Percentiles rank a stretch among this genome's conserved stretches.
phyloP scores from a whole-genome alignment of 1,284 basidiomycete species.

The Ceratorhiza oryzae-sativae region DNA sequence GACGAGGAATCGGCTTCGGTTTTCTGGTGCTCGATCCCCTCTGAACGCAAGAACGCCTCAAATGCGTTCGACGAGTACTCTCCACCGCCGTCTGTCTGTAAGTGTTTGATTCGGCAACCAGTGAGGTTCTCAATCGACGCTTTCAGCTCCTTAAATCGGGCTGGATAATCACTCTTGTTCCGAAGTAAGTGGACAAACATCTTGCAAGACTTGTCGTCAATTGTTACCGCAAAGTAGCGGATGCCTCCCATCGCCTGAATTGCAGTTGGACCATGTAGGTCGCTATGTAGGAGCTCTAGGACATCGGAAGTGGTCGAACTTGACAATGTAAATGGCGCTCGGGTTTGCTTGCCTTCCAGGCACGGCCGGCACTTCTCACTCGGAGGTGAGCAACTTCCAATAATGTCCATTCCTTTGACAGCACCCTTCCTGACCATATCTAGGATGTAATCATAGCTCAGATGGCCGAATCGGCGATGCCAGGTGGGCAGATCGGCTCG shows the following conservation, averaged over 20 bases:
- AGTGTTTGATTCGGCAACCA: constrained; percentile 38
- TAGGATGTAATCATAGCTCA: no score
- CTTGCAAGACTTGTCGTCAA: constrained; percentile 18
- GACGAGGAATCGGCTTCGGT: constrained; percentile 31
- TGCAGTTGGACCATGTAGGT: constrained; percentile 4
- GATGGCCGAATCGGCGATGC: no score
- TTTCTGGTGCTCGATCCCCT: constrained; percentile 45
- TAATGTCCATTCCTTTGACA: constrained; percentile 3
- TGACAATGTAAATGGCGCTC: constrained; percentile 15
- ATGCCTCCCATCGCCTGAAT: not conserved
- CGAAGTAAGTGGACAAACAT: constrained; percentile 2
- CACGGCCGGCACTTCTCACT: constrained; percentile 2
- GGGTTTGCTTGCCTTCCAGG: constrained; percentile 36
- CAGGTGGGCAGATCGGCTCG: no score
- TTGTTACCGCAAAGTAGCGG: constrained; percentile 1
- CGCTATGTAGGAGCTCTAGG: constrained; percentile 50
- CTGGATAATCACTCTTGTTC: not conserved
- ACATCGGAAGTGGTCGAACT: not conserved
- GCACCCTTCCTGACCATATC: constrained; percentile 18
- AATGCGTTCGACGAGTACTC: constrained; percentile 44
- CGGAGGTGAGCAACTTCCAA: constrained; percentile 9
- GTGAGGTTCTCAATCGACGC: constrained; percentile 44
- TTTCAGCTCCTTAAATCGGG: constrained; percentile 49
- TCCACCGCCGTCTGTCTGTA: constrained; percentile 46
- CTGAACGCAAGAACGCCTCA: constrained; percentile 32